Evolutionary conservation across 805 yeast species (phyloP), one percentile per base, ranked within the genome.

Genomic region (Metschnikowia cubensis): DNA sequence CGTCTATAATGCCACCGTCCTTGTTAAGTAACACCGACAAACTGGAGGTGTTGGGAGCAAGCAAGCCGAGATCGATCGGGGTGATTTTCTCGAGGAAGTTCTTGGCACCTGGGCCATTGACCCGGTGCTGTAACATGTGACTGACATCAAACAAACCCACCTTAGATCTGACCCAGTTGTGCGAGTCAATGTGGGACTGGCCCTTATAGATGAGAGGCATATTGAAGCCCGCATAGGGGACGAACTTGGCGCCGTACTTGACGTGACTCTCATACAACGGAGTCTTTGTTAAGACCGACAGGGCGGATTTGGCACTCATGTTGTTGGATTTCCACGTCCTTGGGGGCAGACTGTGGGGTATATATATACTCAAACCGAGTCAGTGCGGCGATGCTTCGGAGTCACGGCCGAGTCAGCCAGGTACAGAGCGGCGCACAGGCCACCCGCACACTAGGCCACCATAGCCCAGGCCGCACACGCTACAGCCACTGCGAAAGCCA

Each of bases 101-200:
- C 5, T 81, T 71, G 1, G 95, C 80, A 37, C 80, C 85, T 1
- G 79, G 69, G 14, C 99, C 99, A 2, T 68, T 64, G 52, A 94
- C 67, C 39, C 74, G 78, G 67, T 95, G 97, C 73, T 94, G 99
- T 45, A 92, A 78, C 99, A 94, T 94, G 69, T 94, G 99, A 48
- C 96, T 88, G 46, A 94, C 99, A 66, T 94, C 99, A 62, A 94
- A 94, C 45, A 94, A 73, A 6, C 99, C 99, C 35, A 91, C 90
- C 54, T 87, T 80, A 18, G 73, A 62, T 66, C 99, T 81, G 0
- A 92, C 95, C 98, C 98, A 94, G 47, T 85, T 80, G 71, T 94
- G 99, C 0, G 97, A 90, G 53, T 90, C 96, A 37, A 89, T 83
- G 67, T 92, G 98, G 1, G 88, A 70, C 69, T 88, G 96, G n/a